Evolutionary conservation across 805 yeast species (phyloP), one percentile per base, ranked within the genome.

Genomic region (Yarrowia osloensis): DNA sequence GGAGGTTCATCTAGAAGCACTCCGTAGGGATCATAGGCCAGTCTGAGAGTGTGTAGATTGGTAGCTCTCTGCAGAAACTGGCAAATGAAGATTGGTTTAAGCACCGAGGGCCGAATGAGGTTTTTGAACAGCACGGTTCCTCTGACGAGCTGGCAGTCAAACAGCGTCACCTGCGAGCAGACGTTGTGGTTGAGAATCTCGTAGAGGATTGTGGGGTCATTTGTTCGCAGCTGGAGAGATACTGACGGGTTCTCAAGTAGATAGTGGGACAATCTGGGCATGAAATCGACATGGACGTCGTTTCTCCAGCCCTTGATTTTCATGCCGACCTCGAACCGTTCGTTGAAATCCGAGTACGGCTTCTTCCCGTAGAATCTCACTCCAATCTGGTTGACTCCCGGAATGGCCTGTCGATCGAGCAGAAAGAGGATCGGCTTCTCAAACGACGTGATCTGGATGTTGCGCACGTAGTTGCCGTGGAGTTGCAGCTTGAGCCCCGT

Each of bases 291-390:
- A 9, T 61, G 66, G 22, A 61, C 66, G 31, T 61, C 66, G 24
- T 61, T 61, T 33, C 66, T 15, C 66, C 66, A 61, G 1, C 44
- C 44, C 42, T 61, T 61, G 40, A 61, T 61, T 15, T 42, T 44
- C 66, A 44, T 61, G 21, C 66, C 66, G 13, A 61, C 66, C 26
- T 61, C 54, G 12, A 61, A 61, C 13, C 66, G 40, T 12, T 61
- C 66, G 42, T 61, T 61, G 22, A 61, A 61, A 33, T 61, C 66
- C 31, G 54, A 44, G 15, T 61, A 61, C 26, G 66, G 66, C 44
- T 61, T 61, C 12, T 61, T 61, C 2, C 66, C 66, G 31, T 59
- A 59, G 22, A 59, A 59, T 15, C 65, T 13, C 29, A 59, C 65
- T 3, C 52, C 65, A 21, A 59, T 42, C 52, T 59, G 65, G 28